Base-by-base conservation (phyloP, 2,329 filamentous ascomycete species). In the Aspergillus unguis region DNA sequence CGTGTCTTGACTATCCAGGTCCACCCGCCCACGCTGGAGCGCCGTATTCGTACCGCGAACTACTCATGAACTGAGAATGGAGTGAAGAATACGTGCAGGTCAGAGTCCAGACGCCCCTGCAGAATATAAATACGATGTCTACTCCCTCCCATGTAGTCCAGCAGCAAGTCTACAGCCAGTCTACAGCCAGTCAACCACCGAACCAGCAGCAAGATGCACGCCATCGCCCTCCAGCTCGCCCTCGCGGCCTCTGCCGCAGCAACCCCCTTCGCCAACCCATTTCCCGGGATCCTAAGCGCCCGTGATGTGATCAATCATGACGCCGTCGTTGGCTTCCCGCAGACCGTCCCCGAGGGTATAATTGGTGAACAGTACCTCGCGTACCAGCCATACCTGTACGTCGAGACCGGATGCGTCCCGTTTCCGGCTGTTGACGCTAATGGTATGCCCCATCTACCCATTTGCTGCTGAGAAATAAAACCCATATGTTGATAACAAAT, bases 381-480 rank as follows among this genome's bases (percentile, higher is more conserved):
- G 48, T 85, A 82, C 67, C 77, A 85, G 67, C 82, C 81, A 0
- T 75, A 72, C 48, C 72, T 84, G 5, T 60, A 81, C 8, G 77
- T 85, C 4, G 73, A 75, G 17, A 80, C 80, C 59, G 83, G 83
- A 41, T 86, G 83, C 56, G 82, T 85, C 6, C 81, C 83, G 0
- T 86, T 83, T 62, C 82, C 83, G 0, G 83, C 79, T 1, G 83
- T 86, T 1, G 79, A 86, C 56, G 74, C 75, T 0, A 65, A 70
- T 2, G 41, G 41, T 44, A 29, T n/a, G 0, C 10, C 8, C 23
- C 8, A 5, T 27, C 5, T 28, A 17, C 3, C 9, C 26, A n/a
- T 6, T 9, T 6, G 6, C 4, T 5, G 26, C 28, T 3, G 8
- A 26, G 2, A 17, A 29, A 17, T 17, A 17, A 17, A 17, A 17